Evolutionary conservation across 75 land plant genomes (phyloP).

Genomic region (Cryptomeria japonica): DNA sequence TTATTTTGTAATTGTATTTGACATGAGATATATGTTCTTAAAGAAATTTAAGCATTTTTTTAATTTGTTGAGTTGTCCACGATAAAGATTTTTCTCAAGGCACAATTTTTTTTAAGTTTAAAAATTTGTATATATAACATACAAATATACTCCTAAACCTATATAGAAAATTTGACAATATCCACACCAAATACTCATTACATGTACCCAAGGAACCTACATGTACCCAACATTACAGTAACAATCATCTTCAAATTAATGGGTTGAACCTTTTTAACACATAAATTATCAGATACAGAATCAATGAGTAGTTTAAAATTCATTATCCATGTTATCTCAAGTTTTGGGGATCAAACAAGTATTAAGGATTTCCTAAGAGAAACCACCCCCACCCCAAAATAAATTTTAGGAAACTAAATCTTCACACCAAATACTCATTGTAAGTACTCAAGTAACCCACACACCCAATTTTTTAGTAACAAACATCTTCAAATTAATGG

Average conservation of each 20-base stretch:
- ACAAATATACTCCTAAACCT: no score
- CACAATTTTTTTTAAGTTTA: no score
- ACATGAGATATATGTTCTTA: no score
- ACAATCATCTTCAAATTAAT: background rate
- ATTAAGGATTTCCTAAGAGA: background rate
- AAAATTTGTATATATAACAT: no score
- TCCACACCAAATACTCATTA: background rate
- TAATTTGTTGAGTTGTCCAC: no score
- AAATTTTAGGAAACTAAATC: no score
- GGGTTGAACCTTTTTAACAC: background rate
- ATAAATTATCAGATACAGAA: background rate
- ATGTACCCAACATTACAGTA: background rate
- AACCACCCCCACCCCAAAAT: background rate
- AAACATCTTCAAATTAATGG: background rate
- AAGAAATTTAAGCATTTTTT: no score
- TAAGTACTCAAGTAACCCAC: background rate
- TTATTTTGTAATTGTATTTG: no score
- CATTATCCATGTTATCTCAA: background rate
- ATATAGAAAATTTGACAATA: no score
- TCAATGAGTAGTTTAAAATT: background rate
- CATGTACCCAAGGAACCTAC: no score
- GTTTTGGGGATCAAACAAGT: background rate
- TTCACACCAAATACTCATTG: background rate
- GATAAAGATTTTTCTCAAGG: no score
- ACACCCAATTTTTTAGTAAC: background rate